Evolutionary conservation across 1,139 yeast genomes (phyloP), one percentile per base, ranked within the genome.

Genomic region (Yamadazyma spencermartinsiae): DNA sequence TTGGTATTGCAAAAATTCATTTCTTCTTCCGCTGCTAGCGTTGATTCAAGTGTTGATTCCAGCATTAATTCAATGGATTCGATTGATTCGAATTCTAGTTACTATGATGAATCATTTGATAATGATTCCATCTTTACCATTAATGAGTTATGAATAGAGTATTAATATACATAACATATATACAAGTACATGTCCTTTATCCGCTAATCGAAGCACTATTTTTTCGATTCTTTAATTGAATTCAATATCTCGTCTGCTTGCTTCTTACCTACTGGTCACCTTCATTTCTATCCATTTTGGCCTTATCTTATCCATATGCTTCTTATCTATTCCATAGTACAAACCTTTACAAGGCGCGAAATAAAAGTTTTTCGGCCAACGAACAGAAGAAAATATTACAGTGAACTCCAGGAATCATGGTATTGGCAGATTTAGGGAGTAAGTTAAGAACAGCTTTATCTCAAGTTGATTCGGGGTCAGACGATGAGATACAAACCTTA

Each of bases 361-460:
- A 23, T 11, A 23, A 23, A 23, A 23, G n/a, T 23, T 23, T 23
- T 23, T 23, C 26, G 26, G 26, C n/a, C 12, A 23, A 23, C 26
- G 12, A 23, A 23, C 26, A 23, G n/a, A 9, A 19, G 8, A 19
- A 19, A 19, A 7, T 17, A 26, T 12, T 13, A 26, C 4, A 16
- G 5, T 28, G 6, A 4, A 28, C 16, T 20, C 13, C 31, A 6
- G 19, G 7, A 16, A 37, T 9, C 37, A 90, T 92, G 98, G 98
- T 92, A 54, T 79, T 92, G 56, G 96, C 96, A 45, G 98, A 92
- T 65, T 75, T 92, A 49, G 98, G 98, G 27, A 74, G 86, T 48
- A 81, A 95, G 46, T 84, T 92, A 60, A 87, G 59, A 77, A 89
- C 58, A 61, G 90, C 64, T 68, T 80, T 92, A 38, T 77, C 95